Conservation (phyloP, 164 flowering plant species). For the Vitis amurensis region DNA sequence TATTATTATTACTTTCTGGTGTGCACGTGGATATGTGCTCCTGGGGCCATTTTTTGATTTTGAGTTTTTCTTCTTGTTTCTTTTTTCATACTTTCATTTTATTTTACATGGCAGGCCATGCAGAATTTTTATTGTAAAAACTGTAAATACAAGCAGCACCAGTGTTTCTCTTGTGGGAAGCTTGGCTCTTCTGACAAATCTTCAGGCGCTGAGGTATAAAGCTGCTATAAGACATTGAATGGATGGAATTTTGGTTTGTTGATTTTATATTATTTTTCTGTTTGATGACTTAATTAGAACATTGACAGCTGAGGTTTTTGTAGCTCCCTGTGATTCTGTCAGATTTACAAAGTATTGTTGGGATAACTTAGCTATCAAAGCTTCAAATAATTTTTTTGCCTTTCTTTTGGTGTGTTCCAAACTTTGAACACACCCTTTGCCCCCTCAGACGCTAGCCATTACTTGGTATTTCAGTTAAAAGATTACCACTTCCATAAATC, state of each 20-base stretch:
- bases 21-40: neutral
- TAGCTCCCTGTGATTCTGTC: too few species aligned
- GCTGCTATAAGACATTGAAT: neutral
- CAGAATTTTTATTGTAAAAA: conserved; percentile 57
- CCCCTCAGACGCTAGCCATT: too few species aligned
- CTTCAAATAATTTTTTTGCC: neutral
- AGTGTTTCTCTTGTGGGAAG: conserved; percentile 80
- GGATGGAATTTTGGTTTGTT: neutral
- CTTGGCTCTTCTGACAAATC: conserved; percentile 75
- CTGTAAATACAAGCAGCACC: conserved; percentile 70
- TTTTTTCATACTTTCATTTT: neutral
- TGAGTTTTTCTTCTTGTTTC: conserved; percentile 4
- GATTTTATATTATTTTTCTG: neutral
- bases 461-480: too few species aligned
- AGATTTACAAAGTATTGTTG: too few species aligned
- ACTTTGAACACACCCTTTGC: too few species aligned
- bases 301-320: too few species aligned
- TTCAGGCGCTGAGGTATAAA: conserved; percentile 65
- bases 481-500: too few species aligned
- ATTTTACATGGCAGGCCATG: conserved; percentile 44
- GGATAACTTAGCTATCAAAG: neutral
- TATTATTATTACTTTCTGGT: neutral
- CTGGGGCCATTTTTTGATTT: neutral
- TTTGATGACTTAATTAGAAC: too few species aligned
- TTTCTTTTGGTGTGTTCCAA: too few species aligned